A percentile compares a stretch with the other conserved stretches of the same genome.
These are phyloP conservation scores for Apiospora koreana DNA, from an alignment of 2,329 filamentous ascomycete genomes.

Conservation along the genomic window DNA sequence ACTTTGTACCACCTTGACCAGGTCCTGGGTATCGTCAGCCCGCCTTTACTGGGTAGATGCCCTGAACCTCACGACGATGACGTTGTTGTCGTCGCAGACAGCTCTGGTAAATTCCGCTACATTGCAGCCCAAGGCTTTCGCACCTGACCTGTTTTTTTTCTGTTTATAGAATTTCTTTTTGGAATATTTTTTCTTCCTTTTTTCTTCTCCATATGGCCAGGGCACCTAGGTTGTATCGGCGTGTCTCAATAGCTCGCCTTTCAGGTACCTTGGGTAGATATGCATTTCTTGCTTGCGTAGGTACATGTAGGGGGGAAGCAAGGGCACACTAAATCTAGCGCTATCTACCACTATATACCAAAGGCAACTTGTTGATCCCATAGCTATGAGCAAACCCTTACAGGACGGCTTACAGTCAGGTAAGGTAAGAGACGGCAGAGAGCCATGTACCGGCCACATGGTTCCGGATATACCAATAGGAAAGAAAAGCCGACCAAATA, in stretches of 20 bases:
- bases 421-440: background rate
- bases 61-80: background rate
- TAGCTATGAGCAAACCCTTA: background rate
- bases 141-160: background rate
- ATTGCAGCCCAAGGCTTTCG: background rate
- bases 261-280: too few relatives aligned
- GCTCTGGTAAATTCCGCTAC: background rate
- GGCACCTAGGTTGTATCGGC: background rate
- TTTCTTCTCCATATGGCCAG: background rate
- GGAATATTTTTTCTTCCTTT: background rate
- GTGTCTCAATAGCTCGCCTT: background rate
- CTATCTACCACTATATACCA: background rate
- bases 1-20: too few relatives aligned
- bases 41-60: background rate
- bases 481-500: background rate
- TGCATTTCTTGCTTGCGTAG: background rate
- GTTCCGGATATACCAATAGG: background rate
- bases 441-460: background rate
- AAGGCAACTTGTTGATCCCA: background rate
- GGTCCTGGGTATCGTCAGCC: background rate
- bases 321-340: slow-evolving; percentile 1
- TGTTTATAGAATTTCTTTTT: background rate
- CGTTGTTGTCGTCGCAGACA: background rate
- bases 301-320: too few relatives aligned
- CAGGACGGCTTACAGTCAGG: too few relatives aligned